Evolutionary conservation across 177 flowering plant species (phyloP).

Genomic region (Vitis hybrid): DNA sequence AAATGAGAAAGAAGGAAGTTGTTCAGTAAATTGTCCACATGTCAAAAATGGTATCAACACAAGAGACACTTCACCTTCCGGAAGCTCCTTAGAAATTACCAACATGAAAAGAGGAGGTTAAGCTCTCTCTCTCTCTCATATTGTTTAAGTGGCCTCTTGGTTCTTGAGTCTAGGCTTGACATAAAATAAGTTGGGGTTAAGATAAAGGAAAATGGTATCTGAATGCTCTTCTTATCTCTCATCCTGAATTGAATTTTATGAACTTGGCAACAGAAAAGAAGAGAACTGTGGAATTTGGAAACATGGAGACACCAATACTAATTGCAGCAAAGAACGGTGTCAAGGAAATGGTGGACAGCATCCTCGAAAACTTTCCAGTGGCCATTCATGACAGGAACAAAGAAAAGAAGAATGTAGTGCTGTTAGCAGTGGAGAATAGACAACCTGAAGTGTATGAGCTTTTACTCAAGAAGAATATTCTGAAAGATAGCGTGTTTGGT

Average conservation of each 20-base stretch:
- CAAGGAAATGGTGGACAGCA: constrained; percentile 37
- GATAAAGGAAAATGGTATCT: too few relatives aligned
- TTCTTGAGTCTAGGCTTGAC: too few relatives aligned
- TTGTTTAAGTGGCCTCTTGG: too few relatives aligned
- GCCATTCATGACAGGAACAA: constrained; percentile 33
- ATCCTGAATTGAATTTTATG: neutral
- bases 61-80: too few relatives aligned
- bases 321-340: constrained; percentile 42
- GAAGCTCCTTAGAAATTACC: too few relatives aligned
- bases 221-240: too few relatives aligned
- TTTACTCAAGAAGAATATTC: constrained; percentile 8
- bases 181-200: too few relatives aligned
- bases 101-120: too few relatives aligned
- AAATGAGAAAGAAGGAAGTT: too few relatives aligned
- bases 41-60: too few relatives aligned
- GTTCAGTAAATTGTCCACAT: too few relatives aligned
- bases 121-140: too few relatives aligned
- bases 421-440: constrained; percentile 29
- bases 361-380: constrained; percentile 28
- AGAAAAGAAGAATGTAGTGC: constrained; percentile 25
- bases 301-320: constrained; percentile 28
- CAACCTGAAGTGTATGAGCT: constrained; percentile 23
- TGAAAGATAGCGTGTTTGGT: constrained; percentile 14
- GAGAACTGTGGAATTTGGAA: neutral
- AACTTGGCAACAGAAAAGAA: neutral